Conservation (phyloP, 2,329 filamentous ascomycete genomes). For the Exophiala xenobiotica region DNA sequence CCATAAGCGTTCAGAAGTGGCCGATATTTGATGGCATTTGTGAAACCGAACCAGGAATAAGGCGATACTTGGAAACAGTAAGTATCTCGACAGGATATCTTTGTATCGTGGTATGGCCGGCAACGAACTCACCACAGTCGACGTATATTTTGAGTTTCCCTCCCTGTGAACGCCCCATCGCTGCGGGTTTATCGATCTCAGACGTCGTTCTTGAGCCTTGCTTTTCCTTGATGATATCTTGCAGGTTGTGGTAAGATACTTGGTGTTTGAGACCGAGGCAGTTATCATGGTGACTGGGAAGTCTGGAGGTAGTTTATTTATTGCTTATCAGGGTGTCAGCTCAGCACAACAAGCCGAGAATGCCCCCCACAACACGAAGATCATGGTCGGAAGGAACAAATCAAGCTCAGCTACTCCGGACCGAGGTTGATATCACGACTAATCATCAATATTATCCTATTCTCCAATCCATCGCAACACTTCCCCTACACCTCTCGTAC, state of each 20-base stretch:
- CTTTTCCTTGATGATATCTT: background rate
- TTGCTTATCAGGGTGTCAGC: too few relatives aligned
- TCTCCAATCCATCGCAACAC: too few relatives aligned
- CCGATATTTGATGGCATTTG: slow-evolving; percentile 18
- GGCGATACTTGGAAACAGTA: slow-evolving; percentile 15
- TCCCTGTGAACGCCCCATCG: slow-evolving; percentile 8
- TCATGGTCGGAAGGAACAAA: too few relatives aligned
- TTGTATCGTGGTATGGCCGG: background rate
- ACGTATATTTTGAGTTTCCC: slow-evolving; percentile 22
- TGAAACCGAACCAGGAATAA: slow-evolving; percentile 24
- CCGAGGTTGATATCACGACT: too few relatives aligned
- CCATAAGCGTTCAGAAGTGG: slow-evolving; percentile 19
- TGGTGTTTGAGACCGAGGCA: background rate
- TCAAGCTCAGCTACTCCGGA: too few relatives aligned
- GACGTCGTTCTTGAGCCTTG: background rate
- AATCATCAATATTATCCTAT: too few relatives aligned
- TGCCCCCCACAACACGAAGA: too few relatives aligned
- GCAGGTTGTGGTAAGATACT: background rate
- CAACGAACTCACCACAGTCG: slow-evolving; percentile 18
- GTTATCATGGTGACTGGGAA: too few relatives aligned
- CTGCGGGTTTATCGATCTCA: background rate
- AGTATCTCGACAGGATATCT: background rate
- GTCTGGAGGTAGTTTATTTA: too few relatives aligned
- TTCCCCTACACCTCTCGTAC: too few relatives aligned
- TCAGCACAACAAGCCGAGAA: too few relatives aligned